Conservation (phyloP, 495 filamentous ascomycete species). For the Apodospora peruviana region DNA sequence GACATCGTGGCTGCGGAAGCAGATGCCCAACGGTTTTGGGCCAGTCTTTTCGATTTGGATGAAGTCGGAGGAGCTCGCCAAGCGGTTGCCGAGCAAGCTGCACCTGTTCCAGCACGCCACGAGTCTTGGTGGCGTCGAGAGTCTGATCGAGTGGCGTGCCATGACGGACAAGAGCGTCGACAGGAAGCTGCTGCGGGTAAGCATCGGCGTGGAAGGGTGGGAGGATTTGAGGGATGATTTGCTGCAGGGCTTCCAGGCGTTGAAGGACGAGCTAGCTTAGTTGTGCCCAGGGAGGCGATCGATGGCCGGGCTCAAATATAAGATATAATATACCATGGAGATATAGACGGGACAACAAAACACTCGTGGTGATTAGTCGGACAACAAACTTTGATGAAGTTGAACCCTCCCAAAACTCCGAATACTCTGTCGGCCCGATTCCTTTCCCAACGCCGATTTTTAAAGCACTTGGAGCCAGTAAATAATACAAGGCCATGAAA, state of each 20-base stretch:
- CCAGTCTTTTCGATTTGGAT: conserved; percentile 78
- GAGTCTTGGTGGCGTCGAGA: conserved; percentile 88
- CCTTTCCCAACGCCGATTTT: too few species aligned
- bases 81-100: conserved; percentile 68
- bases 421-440: too few species aligned
- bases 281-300: too few species aligned
- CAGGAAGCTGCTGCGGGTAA: conserved; percentile 68
- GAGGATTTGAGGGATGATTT: conserved; percentile 80
- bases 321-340: too few species aligned
- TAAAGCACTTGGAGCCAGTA: too few species aligned
- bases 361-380: too few species aligned
- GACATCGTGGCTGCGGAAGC: conserved; percentile 66
- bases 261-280: conserved; percentile 22
- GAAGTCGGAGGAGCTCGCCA: conserved; percentile 55
- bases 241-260: conserved; percentile 57
- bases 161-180: conserved; percentile 79
- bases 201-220: conserved; percentile 81
- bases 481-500: too few species aligned
- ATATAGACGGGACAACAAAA: too few species aligned
- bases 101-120: conserved; percentile 90
- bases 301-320: too few species aligned
- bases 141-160: conserved; percentile 80
- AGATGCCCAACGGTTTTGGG: conserved; percentile 90
- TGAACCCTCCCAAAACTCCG: too few species aligned
- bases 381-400: too few species aligned